Base-by-base conservation (phyloP, 2,329 filamentous ascomycete species). In the Diaporthe sp. region DNA sequence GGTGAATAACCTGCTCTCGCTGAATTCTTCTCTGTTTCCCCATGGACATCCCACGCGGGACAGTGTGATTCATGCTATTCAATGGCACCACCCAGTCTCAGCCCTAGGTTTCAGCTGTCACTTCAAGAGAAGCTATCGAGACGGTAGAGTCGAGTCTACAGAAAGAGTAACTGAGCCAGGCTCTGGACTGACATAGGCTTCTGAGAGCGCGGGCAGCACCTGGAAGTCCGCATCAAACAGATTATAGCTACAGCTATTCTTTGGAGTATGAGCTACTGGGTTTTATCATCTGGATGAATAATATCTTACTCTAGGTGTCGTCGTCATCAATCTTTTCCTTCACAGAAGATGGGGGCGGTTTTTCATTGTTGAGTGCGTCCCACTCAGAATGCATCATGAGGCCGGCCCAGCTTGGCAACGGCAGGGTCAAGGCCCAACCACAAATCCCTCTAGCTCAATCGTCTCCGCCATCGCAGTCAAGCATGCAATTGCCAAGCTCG, bases 341-440 rank as follows among this genome's bases (percentile, higher is more conserved):
- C 5, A 31, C 3, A 12, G 15, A 22, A 8, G 28, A 28, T 15
- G 13, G 4, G 22, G 19, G 22, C 10, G 2, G 34, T 19, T 25
- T 53, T 28, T 12, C 44, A 31, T 55, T 42, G 37, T 55, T 9
- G 25, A 44, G 4, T 44, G 59, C 9, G 42, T 15, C 22, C 25
- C 25, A 9, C 42, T 34, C 19, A 15, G 25, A 19, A 49, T 22
- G 61, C 17, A 65, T 19, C 12, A 28, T 3, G n/a, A 69, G 15
- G 65, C 34, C n/a, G 2, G 25, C 17, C 19, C 65, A 53, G 46
- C 49, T 69, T 69, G 65, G 65, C 65, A 42, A 7, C 4, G 10
- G 34, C 65, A 69, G 65, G 65, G 65, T 55, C 65, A 69, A 69
- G 65, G 65, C 8, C 31, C n/a, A 46, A 15, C 28, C 46, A 37